Evolutionary conservation across 805 yeast genomes (phyloP).

Genomic region (Jamesozyma piceae): DNA sequence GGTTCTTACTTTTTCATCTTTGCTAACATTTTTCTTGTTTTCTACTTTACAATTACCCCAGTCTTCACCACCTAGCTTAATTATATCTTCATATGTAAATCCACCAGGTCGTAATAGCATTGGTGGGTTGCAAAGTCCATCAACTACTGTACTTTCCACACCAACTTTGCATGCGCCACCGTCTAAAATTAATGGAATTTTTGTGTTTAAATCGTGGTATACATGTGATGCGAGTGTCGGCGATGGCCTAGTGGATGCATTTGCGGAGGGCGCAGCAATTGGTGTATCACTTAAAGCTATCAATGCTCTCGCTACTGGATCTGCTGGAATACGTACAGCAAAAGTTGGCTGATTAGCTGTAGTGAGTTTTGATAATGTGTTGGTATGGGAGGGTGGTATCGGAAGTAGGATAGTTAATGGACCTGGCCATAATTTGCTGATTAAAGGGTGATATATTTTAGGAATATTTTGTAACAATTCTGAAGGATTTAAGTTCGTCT

Average conservation of each 20-base stretch:
- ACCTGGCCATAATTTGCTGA: constrained; percentile 86
- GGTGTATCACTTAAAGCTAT: constrained; percentile 81
- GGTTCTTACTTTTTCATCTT: constrained; percentile 70
- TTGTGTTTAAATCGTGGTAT: constrained; percentile 63
- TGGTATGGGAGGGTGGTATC: constrained; percentile 28
- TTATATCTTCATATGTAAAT: constrained; percentile 67
- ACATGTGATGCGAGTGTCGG: constrained; percentile 89
- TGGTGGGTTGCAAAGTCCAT: constrained; percentile 80
- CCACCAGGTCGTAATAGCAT: constrained; percentile 92
- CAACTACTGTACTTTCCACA: constrained; percentile 88
- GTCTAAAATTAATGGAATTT: constrained; percentile 76
- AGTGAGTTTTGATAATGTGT: constrained; percentile 59
- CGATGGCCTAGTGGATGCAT: constrained; percentile 90
- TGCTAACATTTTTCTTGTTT: constrained; percentile 45
- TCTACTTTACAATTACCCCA: constrained; percentile 64
- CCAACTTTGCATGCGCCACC: constrained; percentile 89
- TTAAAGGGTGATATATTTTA: constrained; percentile 49
- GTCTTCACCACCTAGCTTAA: constrained; percentile 48
- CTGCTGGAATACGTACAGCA: constrained; percentile 82
- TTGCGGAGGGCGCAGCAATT: constrained; percentile 95
- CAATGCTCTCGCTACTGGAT: constrained; percentile 84
- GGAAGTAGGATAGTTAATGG: constrained; percentile 86
- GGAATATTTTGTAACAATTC: constrained; percentile 45
- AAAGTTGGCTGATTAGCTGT: constrained; percentile 85
- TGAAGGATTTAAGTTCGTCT: constrained; percentile 7